phyloP scores from a whole-genome alignment of 768 basidiomycete genomes.

The Leccinum fibrillosum region DNA sequence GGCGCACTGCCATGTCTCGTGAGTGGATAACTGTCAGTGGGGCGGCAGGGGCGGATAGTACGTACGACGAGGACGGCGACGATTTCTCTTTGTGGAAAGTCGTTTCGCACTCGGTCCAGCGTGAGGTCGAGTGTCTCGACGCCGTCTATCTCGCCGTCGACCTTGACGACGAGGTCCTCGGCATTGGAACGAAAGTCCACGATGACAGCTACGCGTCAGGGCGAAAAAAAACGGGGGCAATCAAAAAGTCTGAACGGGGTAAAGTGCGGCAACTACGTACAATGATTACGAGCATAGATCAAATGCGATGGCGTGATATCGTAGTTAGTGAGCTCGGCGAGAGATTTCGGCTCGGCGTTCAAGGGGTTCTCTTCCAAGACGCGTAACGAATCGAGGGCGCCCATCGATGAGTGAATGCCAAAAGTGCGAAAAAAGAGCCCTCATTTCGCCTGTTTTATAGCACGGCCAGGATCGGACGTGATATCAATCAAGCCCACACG shows the following conservation, averaged over 20 bases:
- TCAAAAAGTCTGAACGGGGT: background rate
- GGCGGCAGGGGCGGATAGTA: background rate
- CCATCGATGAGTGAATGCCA: constrained; percentile 12
- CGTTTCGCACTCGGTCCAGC: constrained; percentile 12
- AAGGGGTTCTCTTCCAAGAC: constrained; percentile 44
- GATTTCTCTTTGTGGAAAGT: constrained; percentile 29
- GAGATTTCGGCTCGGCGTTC: constrained; percentile 66
- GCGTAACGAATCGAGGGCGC: constrained; percentile 13
- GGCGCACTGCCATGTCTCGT: constrained; percentile 43
- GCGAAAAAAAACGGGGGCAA: background rate
- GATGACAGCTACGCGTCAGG: constrained; percentile 24
- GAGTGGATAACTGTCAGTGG: background rate
- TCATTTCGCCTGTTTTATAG: background rate
- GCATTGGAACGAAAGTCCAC: constrained; percentile 16
- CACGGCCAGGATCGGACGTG: background rate
- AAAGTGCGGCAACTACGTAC: constrained; percentile 39
- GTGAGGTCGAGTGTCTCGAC: constrained; percentile 18
- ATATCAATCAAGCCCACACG: background rate
- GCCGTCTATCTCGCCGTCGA: constrained; percentile 26
- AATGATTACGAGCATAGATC: constrained; percentile 73
- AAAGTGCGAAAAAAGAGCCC: background rate
- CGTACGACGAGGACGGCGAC: constrained; percentile 57
- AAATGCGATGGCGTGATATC: constrained; percentile 58
- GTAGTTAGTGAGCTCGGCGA: constrained; percentile 47
- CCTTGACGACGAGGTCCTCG: constrained; percentile 23